Conservation (phyloP, 1,284 basidiomycete species). For the Porogramme epimiltina region DNA sequence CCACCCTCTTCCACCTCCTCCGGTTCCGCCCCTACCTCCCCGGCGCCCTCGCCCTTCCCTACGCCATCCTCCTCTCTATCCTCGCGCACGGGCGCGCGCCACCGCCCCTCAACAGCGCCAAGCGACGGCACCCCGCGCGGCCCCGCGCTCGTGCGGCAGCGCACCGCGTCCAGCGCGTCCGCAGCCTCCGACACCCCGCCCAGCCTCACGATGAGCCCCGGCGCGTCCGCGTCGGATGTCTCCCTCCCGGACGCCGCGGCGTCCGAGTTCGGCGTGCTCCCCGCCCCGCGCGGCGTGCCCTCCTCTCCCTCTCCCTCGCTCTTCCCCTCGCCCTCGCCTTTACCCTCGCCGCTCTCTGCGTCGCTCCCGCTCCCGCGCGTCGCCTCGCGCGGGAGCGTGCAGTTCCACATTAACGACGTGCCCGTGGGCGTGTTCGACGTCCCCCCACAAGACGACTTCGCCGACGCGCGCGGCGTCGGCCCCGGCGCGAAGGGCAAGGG, state of each 20-base stretch:
- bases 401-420: slow-evolving; percentile 22
- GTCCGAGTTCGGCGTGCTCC: slow-evolving; percentile 1
- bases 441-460: not conserved
- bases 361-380: no score
- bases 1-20: not conserved
- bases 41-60: not conserved
- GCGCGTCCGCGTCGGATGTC: slow-evolving; percentile 12
- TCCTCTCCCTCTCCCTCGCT: no score
- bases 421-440: slow-evolving; percentile 8
- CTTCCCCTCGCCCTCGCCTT: no score
- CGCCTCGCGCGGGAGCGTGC: slow-evolving; percentile 2
- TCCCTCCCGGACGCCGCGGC: slow-evolving; percentile 8
- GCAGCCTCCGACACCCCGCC: slow-evolving; percentile 21
- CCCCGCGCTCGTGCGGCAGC: slow-evolving; percentile 9
- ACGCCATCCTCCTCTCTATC: not conserved
- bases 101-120: no score
- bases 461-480: slow-evolving; percentile 1
- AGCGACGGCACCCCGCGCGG: not conserved
- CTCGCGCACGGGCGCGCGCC: not conserved
- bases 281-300: no score
- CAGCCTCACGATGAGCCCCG: slow-evolving; percentile 21
- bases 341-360: no score
- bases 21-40: not conserved
- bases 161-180: slow-evolving; percentile 18
- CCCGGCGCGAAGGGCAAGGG: not conserved